These are phyloP conservation scores for Backusella australiensis DNA, from an alignment of 192 early-diverging fungal genomes.

Conservation along the genomic window DNA sequence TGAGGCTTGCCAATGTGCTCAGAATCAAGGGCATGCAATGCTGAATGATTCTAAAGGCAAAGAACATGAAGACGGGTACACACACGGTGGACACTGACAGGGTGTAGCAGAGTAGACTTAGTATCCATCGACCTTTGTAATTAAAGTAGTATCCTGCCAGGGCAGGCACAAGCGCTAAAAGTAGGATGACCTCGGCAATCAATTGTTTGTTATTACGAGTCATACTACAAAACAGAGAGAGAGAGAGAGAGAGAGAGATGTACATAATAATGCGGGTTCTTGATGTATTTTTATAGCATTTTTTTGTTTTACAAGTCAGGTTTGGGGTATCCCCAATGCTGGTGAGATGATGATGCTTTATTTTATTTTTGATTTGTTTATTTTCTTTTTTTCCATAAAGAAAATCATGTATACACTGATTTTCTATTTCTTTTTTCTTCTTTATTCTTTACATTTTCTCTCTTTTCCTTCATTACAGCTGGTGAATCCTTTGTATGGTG, in stretches of 20 bases:
- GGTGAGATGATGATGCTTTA: background rate
- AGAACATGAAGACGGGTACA: conserved; percentile 17
- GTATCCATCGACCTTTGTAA: conserved; percentile 11
- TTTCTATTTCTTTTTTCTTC: background rate
- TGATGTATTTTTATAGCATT: background rate
- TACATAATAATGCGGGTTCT: background rate
- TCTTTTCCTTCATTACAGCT: background rate
- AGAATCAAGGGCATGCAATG: conserved; percentile 23
- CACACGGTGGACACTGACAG: conserved; percentile 18
- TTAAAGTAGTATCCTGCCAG: conserved; percentile 9
- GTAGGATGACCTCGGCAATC: background rate
- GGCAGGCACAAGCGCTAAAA: conserved; percentile 6
- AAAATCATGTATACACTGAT: background rate
- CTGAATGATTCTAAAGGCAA: conserved; percentile 23
- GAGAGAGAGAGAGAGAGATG: background rate
- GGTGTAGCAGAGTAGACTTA: conserved; percentile 17
- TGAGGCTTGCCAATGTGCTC: conserved; percentile 8
- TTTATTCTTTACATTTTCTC: background rate
- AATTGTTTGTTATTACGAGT: background rate
- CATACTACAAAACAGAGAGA: background rate
- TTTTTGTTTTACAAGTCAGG: background rate
- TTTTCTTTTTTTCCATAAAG: background rate
- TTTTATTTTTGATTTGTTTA: too few relatives aligned
- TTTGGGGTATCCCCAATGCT: background rate
- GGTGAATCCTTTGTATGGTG: too few relatives aligned